Evolutionary conservation across 176 grass and related monocot species (phyloP).

Genomic region (Triticum dicoccoides): DNA sequence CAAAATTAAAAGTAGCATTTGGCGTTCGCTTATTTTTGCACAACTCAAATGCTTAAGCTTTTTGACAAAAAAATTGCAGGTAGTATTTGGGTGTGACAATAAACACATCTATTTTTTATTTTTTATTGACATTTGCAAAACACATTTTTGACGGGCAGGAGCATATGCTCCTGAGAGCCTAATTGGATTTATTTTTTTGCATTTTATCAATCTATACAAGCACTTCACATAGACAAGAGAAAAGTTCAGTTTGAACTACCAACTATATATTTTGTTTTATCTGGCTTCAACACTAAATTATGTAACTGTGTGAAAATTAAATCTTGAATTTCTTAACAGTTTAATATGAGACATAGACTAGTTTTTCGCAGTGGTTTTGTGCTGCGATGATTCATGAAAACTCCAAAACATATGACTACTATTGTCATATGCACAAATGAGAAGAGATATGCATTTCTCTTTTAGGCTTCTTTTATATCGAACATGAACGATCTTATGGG

Average conservation of each 20-base stretch:
- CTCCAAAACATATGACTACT: not conserved
- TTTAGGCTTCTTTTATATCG: not conserved
- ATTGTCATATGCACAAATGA: not conserved
- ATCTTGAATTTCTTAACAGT: not conserved
- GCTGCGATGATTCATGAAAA: not conserved
- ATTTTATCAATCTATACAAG: too few relatives aligned
- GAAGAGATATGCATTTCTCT: not conserved
- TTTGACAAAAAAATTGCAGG: too few relatives aligned
- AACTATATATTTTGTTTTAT: not conserved
- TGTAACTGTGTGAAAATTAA: not conserved
- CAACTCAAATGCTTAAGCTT: too few relatives aligned
- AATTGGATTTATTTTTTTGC: too few relatives aligned
- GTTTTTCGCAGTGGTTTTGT: not conserved
- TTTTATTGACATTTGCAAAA: too few relatives aligned
- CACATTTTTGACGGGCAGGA: too few relatives aligned
- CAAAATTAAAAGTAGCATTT: too few relatives aligned
- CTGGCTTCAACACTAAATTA: not conserved
- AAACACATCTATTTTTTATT: too few relatives aligned
- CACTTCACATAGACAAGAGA: too few relatives aligned
- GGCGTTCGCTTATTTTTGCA: too few relatives aligned
- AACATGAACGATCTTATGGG: not conserved
- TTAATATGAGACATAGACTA: not conserved
- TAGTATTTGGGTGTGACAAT: too few relatives aligned
- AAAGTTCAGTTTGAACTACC: not conserved
- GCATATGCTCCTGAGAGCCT: too few relatives aligned